Conservation (phyloP, 2,329 filamentous ascomycete genomes). For the Phialophora verrucosa region DNA sequence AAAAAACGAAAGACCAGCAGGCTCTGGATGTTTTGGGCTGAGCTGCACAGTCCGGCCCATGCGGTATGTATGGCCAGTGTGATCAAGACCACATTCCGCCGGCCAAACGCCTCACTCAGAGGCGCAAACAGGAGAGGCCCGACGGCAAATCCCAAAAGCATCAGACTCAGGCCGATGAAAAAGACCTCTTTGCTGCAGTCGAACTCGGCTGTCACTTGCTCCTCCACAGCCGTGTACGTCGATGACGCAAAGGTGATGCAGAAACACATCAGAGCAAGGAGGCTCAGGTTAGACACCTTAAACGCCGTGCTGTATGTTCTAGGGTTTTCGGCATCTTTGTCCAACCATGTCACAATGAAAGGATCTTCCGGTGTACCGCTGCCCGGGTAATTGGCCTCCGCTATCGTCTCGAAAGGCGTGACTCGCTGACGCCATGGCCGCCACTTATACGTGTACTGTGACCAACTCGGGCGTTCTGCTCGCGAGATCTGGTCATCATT, state of each 20-base stretch:
- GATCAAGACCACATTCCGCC: conserved; percentile 1
- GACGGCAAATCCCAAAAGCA: background rate
- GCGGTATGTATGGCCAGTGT: background rate
- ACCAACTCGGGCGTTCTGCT: background rate
- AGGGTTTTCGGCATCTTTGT: background rate
- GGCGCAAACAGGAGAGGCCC: background rate
- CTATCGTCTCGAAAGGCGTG: background rate
- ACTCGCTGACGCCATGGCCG: background rate
- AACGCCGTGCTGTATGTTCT: background rate
- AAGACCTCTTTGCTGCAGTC: conserved; percentile 5
- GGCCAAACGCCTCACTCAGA: background rate
- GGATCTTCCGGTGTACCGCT: background rate
- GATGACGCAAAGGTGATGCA: conserved; percentile 1
- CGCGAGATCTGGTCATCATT: background rate
- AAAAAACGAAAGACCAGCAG: background rate
- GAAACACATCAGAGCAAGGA: background rate
- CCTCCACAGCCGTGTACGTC: background rate
- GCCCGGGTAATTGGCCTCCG: background rate
- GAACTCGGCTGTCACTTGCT: background rate
- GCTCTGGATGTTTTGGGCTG: background rate
- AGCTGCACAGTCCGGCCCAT: background rate
- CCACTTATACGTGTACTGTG: background rate
- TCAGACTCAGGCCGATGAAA: background rate
- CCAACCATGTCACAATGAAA: background rate
- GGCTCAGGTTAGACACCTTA: background rate